A percentile compares a stretch with the other conserved stretches of the same genome.
These are phyloP conservation scores for Peribolospora baueri DNA, from an alignment of 768 basidiomycete genomes.

Conservation along the genomic window DNA sequence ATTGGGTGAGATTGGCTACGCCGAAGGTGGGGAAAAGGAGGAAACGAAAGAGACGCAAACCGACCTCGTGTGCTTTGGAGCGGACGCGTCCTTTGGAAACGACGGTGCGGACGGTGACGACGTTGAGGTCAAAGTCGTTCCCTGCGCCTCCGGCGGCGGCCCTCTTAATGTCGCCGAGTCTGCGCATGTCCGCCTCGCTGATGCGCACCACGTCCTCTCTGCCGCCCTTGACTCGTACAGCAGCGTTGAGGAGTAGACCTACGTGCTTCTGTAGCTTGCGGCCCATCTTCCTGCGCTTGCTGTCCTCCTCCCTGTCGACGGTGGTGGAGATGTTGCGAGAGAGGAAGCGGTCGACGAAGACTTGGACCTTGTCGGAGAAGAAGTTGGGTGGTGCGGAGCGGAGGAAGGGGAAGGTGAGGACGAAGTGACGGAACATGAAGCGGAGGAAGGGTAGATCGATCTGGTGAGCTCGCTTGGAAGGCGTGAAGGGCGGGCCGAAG, in stretches of 20 bases:
- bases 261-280: constrained; percentile 64
- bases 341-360: constrained; percentile 62
- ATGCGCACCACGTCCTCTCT: constrained; percentile 73
- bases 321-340: constrained; percentile 46
- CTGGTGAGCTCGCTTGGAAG: neutral
- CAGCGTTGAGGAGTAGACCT: constrained; percentile 52
- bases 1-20: neutral
- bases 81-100: constrained; percentile 63
- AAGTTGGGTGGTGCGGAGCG: constrained; percentile 67
- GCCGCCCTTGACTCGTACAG: constrained; percentile 39
- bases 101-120: constrained; percentile 64
- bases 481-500: constrained; percentile 68
- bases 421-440: constrained; percentile 73
- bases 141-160: neutral
- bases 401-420: constrained; percentile 89
- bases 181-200: constrained; percentile 55
- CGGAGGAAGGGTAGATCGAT: constrained; percentile 61
- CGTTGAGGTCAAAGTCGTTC: constrained; percentile 63
- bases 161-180: constrained; percentile 30
- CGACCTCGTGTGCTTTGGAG: constrained; percentile 63
- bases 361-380: constrained; percentile 83
- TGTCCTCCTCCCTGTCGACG: constrained; percentile 31
- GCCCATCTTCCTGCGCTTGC: constrained; percentile 41
- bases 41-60: constrained; percentile 12
- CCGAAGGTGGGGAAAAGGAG: neutral